Conservation (phyloP, 2,329 filamentous ascomycete species). For the Colletotrichum truncatum region DNA sequence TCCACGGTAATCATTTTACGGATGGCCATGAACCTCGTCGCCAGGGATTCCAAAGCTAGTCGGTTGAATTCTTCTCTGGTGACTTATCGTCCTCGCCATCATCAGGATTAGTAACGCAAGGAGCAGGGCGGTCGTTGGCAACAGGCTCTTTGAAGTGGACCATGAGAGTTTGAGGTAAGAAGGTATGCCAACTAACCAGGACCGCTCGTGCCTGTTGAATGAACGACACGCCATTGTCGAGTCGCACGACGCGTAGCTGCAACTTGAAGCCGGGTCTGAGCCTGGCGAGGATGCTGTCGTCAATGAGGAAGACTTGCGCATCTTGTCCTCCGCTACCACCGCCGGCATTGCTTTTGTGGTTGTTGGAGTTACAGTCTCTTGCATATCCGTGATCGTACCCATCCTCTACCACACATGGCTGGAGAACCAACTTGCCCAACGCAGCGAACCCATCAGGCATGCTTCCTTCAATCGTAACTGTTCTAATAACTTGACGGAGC, state of each 20-base stretch:
- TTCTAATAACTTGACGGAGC: slow-evolving; percentile 52
- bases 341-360: not conserved
- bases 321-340: not conserved
- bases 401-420: slow-evolving; percentile 56
- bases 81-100: not conserved
- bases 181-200: slow-evolving; percentile 70
- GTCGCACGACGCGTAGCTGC: slow-evolving; percentile 60
- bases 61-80: not conserved
- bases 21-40: not conserved
- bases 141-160: slow-evolving; percentile 68
- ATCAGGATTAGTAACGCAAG: slow-evolving; percentile 50
- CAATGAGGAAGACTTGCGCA: slow-evolving; percentile 68
- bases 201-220: slow-evolving; percentile 67
- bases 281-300: slow-evolving; percentile 61
- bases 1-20: too few species aligned
- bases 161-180: slow-evolving; percentile 77
- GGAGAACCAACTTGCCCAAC: slow-evolving; percentile 55
- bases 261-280: slow-evolving; percentile 74
- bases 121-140: slow-evolving; percentile 52
- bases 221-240: slow-evolving; percentile 72
- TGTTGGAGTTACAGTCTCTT: too few species aligned
- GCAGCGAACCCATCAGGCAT: slow-evolving; percentile 45
- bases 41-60: not conserved
- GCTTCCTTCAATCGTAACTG: slow-evolving; percentile 37
- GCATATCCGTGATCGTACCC: slow-evolving; percentile 55